Evolutionary conservation across 2,329 filamentous ascomycete genomes (phyloP), one percentile per base, ranked within the genome.

Genomic region (Bipolaris victoriae): DNA sequence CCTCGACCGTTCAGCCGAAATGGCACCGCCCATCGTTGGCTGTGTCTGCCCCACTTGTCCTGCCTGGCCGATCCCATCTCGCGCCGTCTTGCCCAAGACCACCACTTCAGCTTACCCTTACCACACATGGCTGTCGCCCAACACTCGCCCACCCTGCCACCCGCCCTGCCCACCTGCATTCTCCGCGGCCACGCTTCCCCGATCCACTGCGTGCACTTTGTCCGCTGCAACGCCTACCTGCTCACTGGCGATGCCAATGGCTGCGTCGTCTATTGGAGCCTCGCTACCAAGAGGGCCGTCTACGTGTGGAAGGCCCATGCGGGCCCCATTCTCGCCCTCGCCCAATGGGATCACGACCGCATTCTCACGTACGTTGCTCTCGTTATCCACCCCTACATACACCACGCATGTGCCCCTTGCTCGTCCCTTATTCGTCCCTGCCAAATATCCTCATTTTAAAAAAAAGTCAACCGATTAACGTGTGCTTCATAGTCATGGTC

Each of bases 201-300:
- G 63, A 88, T 97, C 46, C 92, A 97, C 72, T 85, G 87, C 18
- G 83, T 93, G 3, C 80, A 84, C 50, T 94, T 98, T 72, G 81
- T 91, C 64, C 83, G 86, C 51, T 76, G 80, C 39, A 97, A 97
- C 73, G 83, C 86, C 56, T 88, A 91, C 33, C 86, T 99, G 5
- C 80, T 91, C 11, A 95, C 92, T 0, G 94, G 90, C 35, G 95
- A 99, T 77, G 90, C 92, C 7, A 90, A 97, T 40, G 95, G 95
- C 57, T 97, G 90, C 83, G 82, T 97, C 33, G 84, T 96, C 6
- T 79, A 92, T 20, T 99, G 95, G 95, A 89, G 91, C 72, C 80
- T 96, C 37, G 84, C 88, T 24, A 90, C 88, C 49, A 93, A 96
- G 81, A 85, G 95, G 33, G 86, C 94, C 0, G 82, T 87, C 7